Percentiles rank a stretch among this genome's conserved stretches.
phyloP scores from a whole-genome alignment of 73 alveolate genomes.

The Paramecium caudatum region DNA sequence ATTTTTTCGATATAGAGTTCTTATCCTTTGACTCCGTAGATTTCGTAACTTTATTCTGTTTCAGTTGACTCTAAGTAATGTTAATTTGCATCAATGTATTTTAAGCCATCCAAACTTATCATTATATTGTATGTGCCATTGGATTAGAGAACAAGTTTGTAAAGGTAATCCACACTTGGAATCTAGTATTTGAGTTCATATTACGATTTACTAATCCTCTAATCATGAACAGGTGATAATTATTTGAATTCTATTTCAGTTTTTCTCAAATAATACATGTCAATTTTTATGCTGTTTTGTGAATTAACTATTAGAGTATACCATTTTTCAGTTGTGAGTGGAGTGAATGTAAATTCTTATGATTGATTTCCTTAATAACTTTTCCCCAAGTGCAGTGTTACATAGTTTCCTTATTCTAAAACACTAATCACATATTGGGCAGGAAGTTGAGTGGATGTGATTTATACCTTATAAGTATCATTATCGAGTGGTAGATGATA shows the following conservation, averaged over 20 bases:
- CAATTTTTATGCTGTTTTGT: not conserved
- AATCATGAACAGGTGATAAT: not conserved
- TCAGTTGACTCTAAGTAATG: not conserved
- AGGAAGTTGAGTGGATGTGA: too few relatives aligned
- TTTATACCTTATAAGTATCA: too few relatives aligned
- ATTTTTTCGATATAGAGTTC: not conserved
- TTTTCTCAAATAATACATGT: not conserved
- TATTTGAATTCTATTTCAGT: not conserved
- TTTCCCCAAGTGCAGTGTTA: not conserved
- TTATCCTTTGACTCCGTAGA: not conserved
- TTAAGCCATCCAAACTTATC: not conserved
- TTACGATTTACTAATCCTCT: not conserved
- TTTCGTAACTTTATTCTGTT: not conserved
- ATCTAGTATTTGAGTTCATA: not conserved
- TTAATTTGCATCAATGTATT: not conserved
- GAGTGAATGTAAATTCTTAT: not conserved
- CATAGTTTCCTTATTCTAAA: not conserved
- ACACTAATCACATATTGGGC: too few relatives aligned
- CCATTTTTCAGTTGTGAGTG: not conserved
- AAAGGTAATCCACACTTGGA: not conserved
- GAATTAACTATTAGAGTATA: conserved; percentile 14
- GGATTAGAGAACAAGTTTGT: not conserved
- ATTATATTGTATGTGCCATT: not conserved
- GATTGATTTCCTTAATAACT: not conserved
- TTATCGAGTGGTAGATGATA: too few relatives aligned